Evolutionary conservation across 2,329 filamentous ascomycete genomes (phyloP).

Genomic region (Aspergillus versicolor): DNA sequence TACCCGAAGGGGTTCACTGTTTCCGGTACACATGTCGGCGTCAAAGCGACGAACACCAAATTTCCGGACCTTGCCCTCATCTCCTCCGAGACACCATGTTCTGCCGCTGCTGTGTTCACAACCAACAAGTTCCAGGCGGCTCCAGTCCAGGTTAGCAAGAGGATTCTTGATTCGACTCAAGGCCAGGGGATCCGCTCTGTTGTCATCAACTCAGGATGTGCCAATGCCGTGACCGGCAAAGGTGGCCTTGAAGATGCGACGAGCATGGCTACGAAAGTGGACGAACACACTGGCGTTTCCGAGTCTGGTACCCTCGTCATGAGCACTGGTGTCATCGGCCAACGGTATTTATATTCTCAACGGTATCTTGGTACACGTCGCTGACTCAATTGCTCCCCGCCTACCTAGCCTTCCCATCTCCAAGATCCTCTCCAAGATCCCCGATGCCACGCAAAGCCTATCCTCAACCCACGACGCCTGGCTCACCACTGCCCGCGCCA

Average conservation of each 20-base stretch:
- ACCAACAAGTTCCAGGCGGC: conserved; percentile 98
- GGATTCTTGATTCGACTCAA: conserved; percentile 65
- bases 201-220: conserved; percentile 92
- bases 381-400: background rate
- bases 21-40: conserved; percentile 84
- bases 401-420: conserved; percentile 72
- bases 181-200: conserved; percentile 75
- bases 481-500: conserved; percentile 82
- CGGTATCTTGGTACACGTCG: background rate
- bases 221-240: conserved; percentile 93
- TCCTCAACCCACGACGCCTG: conserved; percentile 79
- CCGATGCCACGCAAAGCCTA: conserved; percentile 69
- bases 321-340: conserved; percentile 97
- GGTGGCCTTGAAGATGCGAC: conserved; percentile 85
- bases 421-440: conserved; percentile 83
- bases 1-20: conserved; percentile 90
- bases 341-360: conserved; percentile 57
- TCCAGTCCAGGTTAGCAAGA: conserved; percentile 80
- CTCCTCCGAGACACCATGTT: conserved; percentile 79
- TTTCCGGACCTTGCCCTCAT: conserved; percentile 90
- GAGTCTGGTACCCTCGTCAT: conserved; percentile 79
- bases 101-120: conserved; percentile 90
- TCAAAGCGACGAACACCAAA: conserved; percentile 88
- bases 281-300: conserved; percentile 59
- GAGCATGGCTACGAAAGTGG: conserved; percentile 77